These are phyloP conservation scores for Ustilago loliicola DNA, from an alignment of 1,284 basidiomycete genomes.

Conservation along the genomic window DNA sequence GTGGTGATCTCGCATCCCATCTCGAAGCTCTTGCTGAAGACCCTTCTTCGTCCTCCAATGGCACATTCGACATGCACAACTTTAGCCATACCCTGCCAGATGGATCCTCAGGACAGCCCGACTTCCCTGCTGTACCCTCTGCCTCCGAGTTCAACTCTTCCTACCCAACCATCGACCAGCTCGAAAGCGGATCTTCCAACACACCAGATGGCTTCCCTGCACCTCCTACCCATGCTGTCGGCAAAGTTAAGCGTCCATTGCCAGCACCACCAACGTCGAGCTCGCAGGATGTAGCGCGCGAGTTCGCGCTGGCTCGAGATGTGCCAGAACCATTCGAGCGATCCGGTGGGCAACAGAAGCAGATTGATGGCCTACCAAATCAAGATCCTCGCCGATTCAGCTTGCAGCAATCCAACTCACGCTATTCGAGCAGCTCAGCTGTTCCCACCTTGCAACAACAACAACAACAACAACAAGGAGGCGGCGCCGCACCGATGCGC, in stretches of 20 bases:
- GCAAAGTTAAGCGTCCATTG: slow-evolving; percentile 43
- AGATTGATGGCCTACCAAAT: slow-evolving; percentile 41
- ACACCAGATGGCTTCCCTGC: slow-evolving; percentile 35
- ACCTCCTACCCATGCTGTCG: slow-evolving; percentile 46
- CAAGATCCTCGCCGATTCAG: slow-evolving; percentile 32
- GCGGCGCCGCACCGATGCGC: slow-evolving; percentile 16
- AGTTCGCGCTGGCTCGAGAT: slow-evolving; percentile 50
- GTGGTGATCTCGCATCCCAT: slow-evolving; percentile 29
- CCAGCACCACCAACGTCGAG: slow-evolving; percentile 47
- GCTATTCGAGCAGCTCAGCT: slow-evolving; percentile 25
- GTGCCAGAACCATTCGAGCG: slow-evolving; percentile 52
- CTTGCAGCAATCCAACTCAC: slow-evolving; percentile 21
- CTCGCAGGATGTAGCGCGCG: slow-evolving; percentile 42
- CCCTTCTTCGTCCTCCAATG: slow-evolving; percentile 8
- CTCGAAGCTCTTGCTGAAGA: slow-evolving; percentile 35
- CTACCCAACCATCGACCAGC: slow-evolving; percentile 61
- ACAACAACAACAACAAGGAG: slow-evolving; percentile 5
- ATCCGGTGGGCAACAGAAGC: slow-evolving; percentile 2
- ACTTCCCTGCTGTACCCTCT: slow-evolving; percentile 43
- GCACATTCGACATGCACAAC: slow-evolving; percentile 31
- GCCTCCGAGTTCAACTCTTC: slow-evolving; percentile 52
- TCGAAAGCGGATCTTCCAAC: slow-evolving; percentile 38
- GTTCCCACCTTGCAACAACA: slow-evolving; percentile 15
- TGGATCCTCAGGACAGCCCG: slow-evolving; percentile 4
- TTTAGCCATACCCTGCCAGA: slow-evolving; percentile 29